Evolutionary conservation across 768 basidiomycete species (phyloP).

Genomic region (Naganishia vishniacii): DNA sequence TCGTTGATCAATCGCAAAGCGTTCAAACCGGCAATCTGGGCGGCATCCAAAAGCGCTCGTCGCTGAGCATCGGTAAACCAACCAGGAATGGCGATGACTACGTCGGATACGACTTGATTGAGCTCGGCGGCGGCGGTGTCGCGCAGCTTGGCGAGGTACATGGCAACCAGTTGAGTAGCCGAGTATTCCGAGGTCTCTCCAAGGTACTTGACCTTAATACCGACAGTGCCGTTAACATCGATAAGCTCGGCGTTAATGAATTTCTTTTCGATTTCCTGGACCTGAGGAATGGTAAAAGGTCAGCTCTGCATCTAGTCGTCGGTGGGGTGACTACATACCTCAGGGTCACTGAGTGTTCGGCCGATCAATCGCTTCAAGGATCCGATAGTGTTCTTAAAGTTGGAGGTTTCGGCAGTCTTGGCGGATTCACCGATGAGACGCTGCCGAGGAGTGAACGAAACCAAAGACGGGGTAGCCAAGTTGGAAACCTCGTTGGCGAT

Average conservation of each 20-base stretch:
- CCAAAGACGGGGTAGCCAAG: constrained; percentile 91
- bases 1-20: constrained; percentile 94
- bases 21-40: constrained; percentile 81
- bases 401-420: constrained; percentile 95
- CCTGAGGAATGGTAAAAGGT: constrained; percentile 41
- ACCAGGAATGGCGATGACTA: constrained; percentile 92
- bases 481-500: constrained; percentile 97
- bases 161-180: constrained; percentile 82
- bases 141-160: constrained; percentile 82
- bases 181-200: constrained; percentile 75
- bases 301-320: not conserved
- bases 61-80: constrained; percentile 95
- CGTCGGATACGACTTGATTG: constrained; percentile 76
- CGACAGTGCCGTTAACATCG: constrained; percentile 75
- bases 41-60: constrained; percentile 82
- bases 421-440: constrained; percentile 88
- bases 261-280: constrained; percentile 73
- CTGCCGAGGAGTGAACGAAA: constrained; percentile 87
- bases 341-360: constrained; percentile 69
- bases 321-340: constrained; percentile 49
- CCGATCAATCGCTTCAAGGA: constrained; percentile 86
- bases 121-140: constrained; percentile 81
- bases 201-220: constrained; percentile 79
- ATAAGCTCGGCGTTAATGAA: constrained; percentile 81
- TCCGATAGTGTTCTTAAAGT: constrained; percentile 96